phyloP scores from a whole-genome alignment of 2,329 filamentous ascomycete species.

The Phaeosphaeriaceae sp. region DNA sequence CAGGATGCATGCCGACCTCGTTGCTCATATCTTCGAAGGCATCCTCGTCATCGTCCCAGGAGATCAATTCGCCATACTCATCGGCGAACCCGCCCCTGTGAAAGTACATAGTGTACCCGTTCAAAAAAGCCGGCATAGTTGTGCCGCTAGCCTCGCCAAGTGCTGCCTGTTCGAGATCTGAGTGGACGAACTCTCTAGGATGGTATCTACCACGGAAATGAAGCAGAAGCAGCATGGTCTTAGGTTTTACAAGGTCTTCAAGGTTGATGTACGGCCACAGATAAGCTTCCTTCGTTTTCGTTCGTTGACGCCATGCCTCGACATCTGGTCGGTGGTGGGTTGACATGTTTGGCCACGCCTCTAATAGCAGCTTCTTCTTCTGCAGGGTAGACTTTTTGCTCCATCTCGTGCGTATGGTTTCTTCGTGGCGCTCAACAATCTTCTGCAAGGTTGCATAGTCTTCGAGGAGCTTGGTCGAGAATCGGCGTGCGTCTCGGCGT shows the following conservation, averaged over 20 bases:
- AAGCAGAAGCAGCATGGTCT: constrained; percentile 56
- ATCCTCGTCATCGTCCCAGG: constrained; percentile 46
- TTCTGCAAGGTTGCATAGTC: constrained; percentile 14
- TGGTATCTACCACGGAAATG: constrained; percentile 58
- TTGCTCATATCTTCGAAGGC: constrained; percentile 48
- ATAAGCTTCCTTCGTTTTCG: constrained; percentile 9
- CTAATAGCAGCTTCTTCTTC: constrained; percentile 54
- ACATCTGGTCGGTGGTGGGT: constrained; percentile 61
- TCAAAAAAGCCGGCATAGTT: constrained; percentile 14
- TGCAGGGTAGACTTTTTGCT: constrained; percentile 59
- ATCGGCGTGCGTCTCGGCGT: constrained; percentile 1
- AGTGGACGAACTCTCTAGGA: constrained; percentile 56
- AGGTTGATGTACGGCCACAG: constrained; percentile 64
- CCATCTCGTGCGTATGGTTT: constrained; percentile 62
- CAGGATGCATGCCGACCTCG: constrained; percentile 50
- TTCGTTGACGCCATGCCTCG: constrained; percentile 28
- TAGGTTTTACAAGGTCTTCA: constrained; percentile 59
- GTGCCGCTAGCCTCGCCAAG: constrained; percentile 9
- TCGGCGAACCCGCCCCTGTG: constrained; percentile 30
- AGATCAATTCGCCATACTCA: constrained; percentile 48
- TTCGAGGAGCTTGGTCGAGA: constrained; percentile 9
- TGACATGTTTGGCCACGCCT: constrained; percentile 60
- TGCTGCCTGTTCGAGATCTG: constrained; percentile 47
- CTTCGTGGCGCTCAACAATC: constrained; percentile 60
- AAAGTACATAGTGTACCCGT: constrained; percentile 45